Conservation (phyloP, 208 protist genomes). For the Leptomonas pyrrhocoris region DNA sequence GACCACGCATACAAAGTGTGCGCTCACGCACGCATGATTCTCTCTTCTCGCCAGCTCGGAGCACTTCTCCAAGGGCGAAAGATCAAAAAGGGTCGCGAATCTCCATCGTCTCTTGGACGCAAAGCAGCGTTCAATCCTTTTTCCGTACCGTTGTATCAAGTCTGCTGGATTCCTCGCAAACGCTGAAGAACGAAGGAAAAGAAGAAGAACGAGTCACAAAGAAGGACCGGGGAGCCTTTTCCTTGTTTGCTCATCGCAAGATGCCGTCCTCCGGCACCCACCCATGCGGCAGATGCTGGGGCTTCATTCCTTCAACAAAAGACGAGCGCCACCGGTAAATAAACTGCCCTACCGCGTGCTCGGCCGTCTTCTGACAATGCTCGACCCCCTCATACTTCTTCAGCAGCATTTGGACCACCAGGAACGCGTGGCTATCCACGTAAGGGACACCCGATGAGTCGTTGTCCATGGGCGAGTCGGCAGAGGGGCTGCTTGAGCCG, state of each 20-base stretch:
- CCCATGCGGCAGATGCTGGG: conserved; percentile 47
- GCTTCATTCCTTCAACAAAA: conserved; percentile 48
- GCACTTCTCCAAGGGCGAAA: too few species aligned
- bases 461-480: not conserved
- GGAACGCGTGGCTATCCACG: conserved; percentile 64
- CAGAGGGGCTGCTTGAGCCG: not conserved
- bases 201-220: conserved; percentile 1
- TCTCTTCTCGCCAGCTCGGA: too few species aligned
- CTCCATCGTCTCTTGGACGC: too few species aligned
- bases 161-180: too few species aligned
- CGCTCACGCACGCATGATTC: too few species aligned
- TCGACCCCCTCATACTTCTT: conserved; percentile 39
- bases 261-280: conserved; percentile 67
- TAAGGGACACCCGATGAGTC: conserved; percentile 11
- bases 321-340: conserved; percentile 60
- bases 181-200: not conserved
- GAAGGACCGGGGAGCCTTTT: not conserved
- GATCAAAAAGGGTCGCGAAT: too few species aligned
- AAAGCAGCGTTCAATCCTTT: too few species aligned
- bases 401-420: conserved; percentile 48
- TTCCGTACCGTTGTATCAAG: too few species aligned
- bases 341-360: conserved; percentile 64
- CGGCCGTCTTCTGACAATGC: conserved; percentile 22
- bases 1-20: too few species aligned
- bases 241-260: conserved; percentile 19